Evolutionary conservation across 441 rosid genomes (phyloP).

Genomic region (Gossypium trilobum): DNA sequence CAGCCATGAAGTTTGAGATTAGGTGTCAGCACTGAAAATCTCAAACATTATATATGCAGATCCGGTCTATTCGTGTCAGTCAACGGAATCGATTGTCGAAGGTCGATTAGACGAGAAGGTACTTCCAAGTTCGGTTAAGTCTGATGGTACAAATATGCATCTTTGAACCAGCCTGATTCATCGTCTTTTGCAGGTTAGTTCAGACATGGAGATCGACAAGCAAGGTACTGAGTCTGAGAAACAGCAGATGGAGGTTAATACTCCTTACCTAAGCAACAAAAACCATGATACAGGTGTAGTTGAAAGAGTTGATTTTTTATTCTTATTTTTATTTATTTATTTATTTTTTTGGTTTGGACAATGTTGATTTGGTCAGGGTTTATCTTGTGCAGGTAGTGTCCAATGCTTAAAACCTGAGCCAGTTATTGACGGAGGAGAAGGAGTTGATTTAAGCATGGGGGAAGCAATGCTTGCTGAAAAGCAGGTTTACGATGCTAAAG

Average conservation of each 20-base stretch:
- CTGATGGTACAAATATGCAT: background rate
- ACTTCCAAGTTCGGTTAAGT: slow-evolving; percentile 18
- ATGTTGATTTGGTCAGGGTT: slow-evolving; percentile 31
- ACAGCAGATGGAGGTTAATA: slow-evolving; percentile 18
- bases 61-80: slow-evolving; percentile 20
- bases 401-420: slow-evolving; percentile 24
- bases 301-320: slow-evolving; percentile 27
- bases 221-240: slow-evolving; percentile 18
- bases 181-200: slow-evolving; percentile 15
- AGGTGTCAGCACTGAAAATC: slow-evolving; percentile 32
- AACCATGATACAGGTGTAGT: slow-evolving; percentile 24
- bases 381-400: slow-evolving; percentile 31
- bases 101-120: slow-evolving; percentile 21
- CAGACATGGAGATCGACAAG: slow-evolving; percentile 17
- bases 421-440: slow-evolving; percentile 14
- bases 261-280: slow-evolving; percentile 12
- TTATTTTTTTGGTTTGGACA: slow-evolving; percentile 23
- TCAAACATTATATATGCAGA: slow-evolving; percentile 34
- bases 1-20: slow-evolving; percentile 23
- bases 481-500: slow-evolving; percentile 12
- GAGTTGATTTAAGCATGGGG: slow-evolving; percentile 19
- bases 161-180: background rate
- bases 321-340: slow-evolving; percentile 25
- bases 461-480: slow-evolving; percentile 17
- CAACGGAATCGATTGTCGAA: slow-evolving; percentile 22